These are phyloP conservation scores for Mycena haematopus DNA, from an alignment of 768 basidiomycete species.

Conservation along the genomic window DNA sequence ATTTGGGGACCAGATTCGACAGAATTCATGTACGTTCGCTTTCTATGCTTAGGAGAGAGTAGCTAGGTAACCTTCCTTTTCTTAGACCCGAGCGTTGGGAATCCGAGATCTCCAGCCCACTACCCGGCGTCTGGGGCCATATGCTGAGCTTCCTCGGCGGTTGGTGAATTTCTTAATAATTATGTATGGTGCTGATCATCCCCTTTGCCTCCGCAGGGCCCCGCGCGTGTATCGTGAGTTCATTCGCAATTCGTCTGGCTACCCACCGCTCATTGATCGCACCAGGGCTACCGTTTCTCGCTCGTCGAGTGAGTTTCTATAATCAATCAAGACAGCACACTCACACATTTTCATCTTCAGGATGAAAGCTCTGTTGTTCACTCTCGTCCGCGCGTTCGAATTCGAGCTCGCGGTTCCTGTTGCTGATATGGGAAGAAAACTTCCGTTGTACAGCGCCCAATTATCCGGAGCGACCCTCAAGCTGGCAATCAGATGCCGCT, in stretches of 20 bases:
- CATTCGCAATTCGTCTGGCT: too few species aligned
- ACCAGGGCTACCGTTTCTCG: slow-evolving; percentile 50
- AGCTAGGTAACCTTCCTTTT: too few species aligned
- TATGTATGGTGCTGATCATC: too few species aligned
- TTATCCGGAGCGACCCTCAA: slow-evolving; percentile 46
- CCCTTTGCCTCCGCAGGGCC: too few species aligned
- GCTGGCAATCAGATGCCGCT: slow-evolving; percentile 53
- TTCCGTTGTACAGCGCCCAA: slow-evolving; percentile 50
- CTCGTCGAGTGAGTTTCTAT: slow-evolving; percentile 49
- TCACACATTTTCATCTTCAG: slow-evolving; percentile 28
- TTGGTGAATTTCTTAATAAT: too few species aligned
- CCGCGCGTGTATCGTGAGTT: slow-evolving; percentile 48
- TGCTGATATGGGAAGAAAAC: slow-evolving; percentile 48
- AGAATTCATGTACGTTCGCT: slow-evolving; percentile 51
- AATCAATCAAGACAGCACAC: not conserved
- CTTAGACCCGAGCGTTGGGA: slow-evolving; percentile 61
- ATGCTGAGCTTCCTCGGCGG: slow-evolving; percentile 56
- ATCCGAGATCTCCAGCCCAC: slow-evolving; percentile 34
- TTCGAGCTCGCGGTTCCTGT: slow-evolving; percentile 60
- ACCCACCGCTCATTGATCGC: slow-evolving; percentile 19
- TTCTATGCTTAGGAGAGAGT: slow-evolving; percentile 15
- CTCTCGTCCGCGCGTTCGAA: slow-evolving; percentile 57
- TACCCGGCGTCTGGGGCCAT: slow-evolving; percentile 57
- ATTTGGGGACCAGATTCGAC: slow-evolving; percentile 59
- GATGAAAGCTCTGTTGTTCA: slow-evolving; percentile 54